phyloP scores from a whole-genome alignment of 2,329 filamentous ascomycete species.

The Exophiala lecanii-corni region DNA sequence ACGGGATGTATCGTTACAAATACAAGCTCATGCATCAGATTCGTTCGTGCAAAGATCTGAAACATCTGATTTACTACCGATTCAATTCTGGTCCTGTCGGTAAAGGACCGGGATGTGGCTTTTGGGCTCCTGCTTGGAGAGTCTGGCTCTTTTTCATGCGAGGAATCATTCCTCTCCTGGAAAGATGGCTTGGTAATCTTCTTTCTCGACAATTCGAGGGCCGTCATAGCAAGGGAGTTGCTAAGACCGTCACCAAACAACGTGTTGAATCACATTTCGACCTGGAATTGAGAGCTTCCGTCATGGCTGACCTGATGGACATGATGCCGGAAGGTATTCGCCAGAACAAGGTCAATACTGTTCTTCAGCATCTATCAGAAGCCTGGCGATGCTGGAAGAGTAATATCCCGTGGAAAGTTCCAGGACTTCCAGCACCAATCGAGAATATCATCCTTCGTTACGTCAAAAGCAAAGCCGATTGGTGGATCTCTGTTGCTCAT shows the following conservation, averaged over 20 bases:
- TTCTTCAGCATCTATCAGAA: constrained; percentile 93
- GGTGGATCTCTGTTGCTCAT: constrained; percentile 99
- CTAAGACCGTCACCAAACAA: constrained; percentile 98
- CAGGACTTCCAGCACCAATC: constrained; percentile 89
- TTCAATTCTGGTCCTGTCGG: constrained; percentile 97
- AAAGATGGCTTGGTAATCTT: constrained; percentile 95
- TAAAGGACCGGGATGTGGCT: constrained; percentile 95
- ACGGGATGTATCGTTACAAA: constrained; percentile 99
- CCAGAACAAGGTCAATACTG: constrained; percentile 98
- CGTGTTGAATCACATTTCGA: constrained; percentile 98
- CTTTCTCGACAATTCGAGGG: constrained; percentile 97
- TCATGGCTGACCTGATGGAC: constrained; percentile 98
- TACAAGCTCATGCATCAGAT: constrained; percentile 99
- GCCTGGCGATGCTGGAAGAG: constrained; percentile 99
- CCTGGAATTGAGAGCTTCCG: constrained; percentile 90
- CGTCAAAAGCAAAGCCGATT: constrained; percentile 98
- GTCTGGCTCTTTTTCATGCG: constrained; percentile 99
- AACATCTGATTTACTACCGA: constrained; percentile 98
- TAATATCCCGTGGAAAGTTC: constrained; percentile 99
- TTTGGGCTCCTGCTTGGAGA: constrained; percentile 98
- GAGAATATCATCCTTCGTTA: constrained; percentile 98
- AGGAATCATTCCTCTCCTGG: constrained; percentile 91
- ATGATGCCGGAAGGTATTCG: constrained; percentile 99
- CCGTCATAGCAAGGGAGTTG: constrained; percentile 96
- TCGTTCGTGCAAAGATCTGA: constrained; percentile 95